Evolutionary conservation across 768 basidiomycete species (phyloP), one percentile per base, ranked within the genome.

Genomic region (Cyclocybe aegerita): DNA sequence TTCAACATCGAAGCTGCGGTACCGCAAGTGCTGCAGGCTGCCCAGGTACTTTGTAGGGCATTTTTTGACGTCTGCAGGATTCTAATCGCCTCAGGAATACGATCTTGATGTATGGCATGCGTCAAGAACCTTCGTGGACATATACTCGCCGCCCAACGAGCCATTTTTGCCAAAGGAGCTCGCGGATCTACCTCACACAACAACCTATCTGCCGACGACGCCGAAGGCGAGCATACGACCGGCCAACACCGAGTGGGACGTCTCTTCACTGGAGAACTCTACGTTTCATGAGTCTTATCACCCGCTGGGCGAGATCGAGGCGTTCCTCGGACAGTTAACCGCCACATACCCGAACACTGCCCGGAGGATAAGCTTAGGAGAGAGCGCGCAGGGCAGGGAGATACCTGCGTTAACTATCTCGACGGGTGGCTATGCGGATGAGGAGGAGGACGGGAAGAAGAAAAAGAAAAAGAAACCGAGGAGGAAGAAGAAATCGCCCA

Each of bases 371-470:
- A 65, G 64, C 10, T 58, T 90, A 4, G 88, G 88, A 0, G 76
- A 79, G 48, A 80, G 73, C 40, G 78, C 72, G 4, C 75, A 85
- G 62, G 84, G 81, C 2, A 67, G 84, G 48, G 82, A 82, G 56
- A 80, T 88, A 70, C 50, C 71, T 32, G 82, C 74, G 6, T 56
- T 86, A 43, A 75, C 71, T 32, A 74, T 90, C 14, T 74, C 78
- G 3, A 65, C 63, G 32, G 30, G 58, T n/a, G 40, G 38, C 12
- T 49, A 53, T 39, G 15, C 40, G 42, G 39, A 52, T 9, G 33
- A 48, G 12, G 43, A 47, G 4, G 51, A 43, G 38, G 55, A 51
- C 4, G 46, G 43, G 10, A 53, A 56, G 48, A 51, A 53, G 33
- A 46, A 44, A 11, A 53, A 56, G 48, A 51, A 53, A 31, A 53